These are phyloP conservation scores for Globisporangium nunn DNA, from an alignment of 352 stramenopile species.

Conservation along the genomic window DNA sequence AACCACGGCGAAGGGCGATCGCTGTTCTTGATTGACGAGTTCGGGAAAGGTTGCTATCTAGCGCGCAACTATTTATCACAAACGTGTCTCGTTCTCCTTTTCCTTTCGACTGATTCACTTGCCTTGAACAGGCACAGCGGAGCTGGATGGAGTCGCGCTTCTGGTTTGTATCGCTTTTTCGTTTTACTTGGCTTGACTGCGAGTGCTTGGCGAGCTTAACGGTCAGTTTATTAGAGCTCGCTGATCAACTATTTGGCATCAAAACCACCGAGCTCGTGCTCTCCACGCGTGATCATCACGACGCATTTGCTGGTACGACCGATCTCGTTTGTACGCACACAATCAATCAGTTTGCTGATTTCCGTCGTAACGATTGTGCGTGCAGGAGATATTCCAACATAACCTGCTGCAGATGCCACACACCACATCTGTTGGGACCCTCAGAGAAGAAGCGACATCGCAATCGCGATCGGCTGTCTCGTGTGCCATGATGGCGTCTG, in stretches of 20 bases:
- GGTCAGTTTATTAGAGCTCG: slow-evolving; percentile 26
- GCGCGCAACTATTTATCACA: background rate
- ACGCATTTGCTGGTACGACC: slow-evolving; percentile 68
- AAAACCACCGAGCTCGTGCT: slow-evolving; percentile 15
- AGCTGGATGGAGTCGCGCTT: slow-evolving; percentile 66
- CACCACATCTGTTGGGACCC: background rate
- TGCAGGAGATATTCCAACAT: slow-evolving; percentile 57
- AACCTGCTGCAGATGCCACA: slow-evolving; percentile 19
- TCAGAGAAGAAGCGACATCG: background rate
- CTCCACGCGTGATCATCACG: slow-evolving; percentile 64
- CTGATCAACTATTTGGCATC: slow-evolving; percentile 55
- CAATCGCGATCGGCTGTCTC: slow-evolving; percentile 14
- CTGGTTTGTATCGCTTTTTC: slow-evolving; percentile 29
- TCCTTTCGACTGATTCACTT: background rate
- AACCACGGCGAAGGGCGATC: slow-evolving; percentile 52
- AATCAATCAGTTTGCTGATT: no score
- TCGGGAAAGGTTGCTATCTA: slow-evolving; percentile 61
- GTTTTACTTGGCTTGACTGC: background rate
- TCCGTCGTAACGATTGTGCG: background rate
- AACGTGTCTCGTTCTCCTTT: background rate
- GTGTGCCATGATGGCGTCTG: slow-evolving; percentile 57
- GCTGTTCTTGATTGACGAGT: slow-evolving; percentile 84
- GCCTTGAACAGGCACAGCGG: slow-evolving; percentile 43
- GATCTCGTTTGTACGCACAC: background rate
- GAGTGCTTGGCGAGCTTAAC: background rate